Evolutionary conservation across 2,329 filamentous ascomycete genomes (phyloP).

Genomic region (Cytospora mali): DNA sequence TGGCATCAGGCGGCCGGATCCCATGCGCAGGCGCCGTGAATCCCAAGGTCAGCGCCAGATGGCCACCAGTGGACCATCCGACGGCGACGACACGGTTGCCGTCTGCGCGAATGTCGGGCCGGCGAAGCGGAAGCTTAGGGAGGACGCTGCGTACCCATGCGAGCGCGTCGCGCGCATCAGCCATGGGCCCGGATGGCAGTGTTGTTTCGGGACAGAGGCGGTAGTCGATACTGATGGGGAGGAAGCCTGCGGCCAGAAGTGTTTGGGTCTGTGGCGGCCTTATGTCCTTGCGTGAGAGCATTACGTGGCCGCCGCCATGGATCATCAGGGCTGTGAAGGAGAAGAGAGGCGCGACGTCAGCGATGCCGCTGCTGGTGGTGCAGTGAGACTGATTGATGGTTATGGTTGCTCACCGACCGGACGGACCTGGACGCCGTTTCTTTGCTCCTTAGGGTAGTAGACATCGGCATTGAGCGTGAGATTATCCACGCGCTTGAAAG

Average conservation of each 20-base stretch:
- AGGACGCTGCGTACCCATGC: constrained; percentile 34
- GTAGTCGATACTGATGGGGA: constrained; percentile 53
- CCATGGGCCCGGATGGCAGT: constrained; percentile 48
- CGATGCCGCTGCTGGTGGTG: no score
- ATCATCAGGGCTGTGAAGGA: constrained; percentile 43
- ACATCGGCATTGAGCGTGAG: constrained; percentile 36
- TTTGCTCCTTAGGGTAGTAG: constrained; percentile 33
- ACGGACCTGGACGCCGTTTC: no score
- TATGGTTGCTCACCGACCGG: no score
- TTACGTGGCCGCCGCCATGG: constrained; percentile 47
- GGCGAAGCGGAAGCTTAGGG: constrained; percentile 30
- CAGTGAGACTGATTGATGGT: no score
- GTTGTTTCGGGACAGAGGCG: constrained; percentile 51
- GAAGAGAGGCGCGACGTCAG: no score
- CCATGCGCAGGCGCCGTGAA: constrained; percentile 39
- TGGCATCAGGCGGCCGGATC: constrained; percentile 42
- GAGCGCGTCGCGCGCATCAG: constrained; percentile 47
- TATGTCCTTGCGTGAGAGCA: constrained; percentile 42
- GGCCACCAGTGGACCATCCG: constrained; percentile 53
- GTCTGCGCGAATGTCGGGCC: constrained; percentile 29
- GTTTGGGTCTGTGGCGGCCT: constrained; percentile 40
- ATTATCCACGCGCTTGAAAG: constrained; percentile 30
- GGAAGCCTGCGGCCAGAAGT: constrained; percentile 43
- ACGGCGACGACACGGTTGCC: constrained; percentile 41
- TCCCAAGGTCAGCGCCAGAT: constrained; percentile 46